A percentile compares a stretch with the other conserved stretches of the same genome.
These are phyloP conservation scores for Lagenidium giganteum DNA, from an alignment of 352 stramenopile genomes.

Conservation along the genomic window DNA sequence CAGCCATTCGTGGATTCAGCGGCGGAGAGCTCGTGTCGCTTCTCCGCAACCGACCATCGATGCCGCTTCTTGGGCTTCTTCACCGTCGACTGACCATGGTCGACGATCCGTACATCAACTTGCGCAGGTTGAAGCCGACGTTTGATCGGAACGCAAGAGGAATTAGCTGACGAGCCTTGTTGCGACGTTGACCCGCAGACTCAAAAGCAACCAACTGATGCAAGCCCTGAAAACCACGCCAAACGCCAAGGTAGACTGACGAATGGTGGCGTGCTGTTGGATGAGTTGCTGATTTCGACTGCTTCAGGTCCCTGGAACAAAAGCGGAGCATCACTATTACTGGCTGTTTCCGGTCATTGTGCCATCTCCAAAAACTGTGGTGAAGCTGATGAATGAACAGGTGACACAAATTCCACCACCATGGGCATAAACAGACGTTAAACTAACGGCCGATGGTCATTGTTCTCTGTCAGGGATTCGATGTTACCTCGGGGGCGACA, in stretches of 20 bases:
- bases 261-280: not conserved
- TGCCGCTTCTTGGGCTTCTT: conserved; percentile 70
- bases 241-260: conserved; percentile 45
- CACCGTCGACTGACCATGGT: conserved; percentile 60
- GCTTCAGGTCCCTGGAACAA: conserved; percentile 46
- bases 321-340: conserved; percentile 67
- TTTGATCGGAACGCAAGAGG: conserved; percentile 14
- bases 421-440: too few species aligned
- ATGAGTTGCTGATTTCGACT: not conserved
- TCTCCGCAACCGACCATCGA: conserved; percentile 70
- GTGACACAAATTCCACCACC: too few species aligned
- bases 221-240: conserved; percentile 45
- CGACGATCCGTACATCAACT: conserved; percentile 60
- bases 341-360: too few species aligned
- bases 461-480: too few species aligned
- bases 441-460: too few species aligned
- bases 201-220: conserved; percentile 64
- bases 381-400: too few species aligned
- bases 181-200: conserved; percentile 16
- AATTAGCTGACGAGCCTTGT: not conserved
- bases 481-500: too few species aligned
- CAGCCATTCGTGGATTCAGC: conserved; percentile 74
- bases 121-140: too few species aligned
- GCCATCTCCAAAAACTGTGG: too few species aligned
- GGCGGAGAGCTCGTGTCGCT: conserved; percentile 71